These are phyloP conservation scores for Mycena filopes DNA, from an alignment of 768 basidiomycete genomes.

Conservation along the genomic window DNA sequence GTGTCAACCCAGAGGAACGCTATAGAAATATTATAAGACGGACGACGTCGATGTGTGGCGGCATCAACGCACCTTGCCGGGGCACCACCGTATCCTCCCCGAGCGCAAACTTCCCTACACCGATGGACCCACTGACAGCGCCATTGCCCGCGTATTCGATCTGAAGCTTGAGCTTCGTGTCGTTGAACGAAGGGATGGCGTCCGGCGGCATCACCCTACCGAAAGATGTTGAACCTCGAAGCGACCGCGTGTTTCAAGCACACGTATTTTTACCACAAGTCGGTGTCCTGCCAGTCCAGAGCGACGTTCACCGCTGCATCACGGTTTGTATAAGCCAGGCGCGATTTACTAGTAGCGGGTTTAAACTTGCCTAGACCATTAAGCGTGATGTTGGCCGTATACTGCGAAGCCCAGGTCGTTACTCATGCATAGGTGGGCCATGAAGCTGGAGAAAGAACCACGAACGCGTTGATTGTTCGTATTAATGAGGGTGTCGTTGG, in stretches of 20 bases:
- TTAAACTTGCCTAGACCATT: conserved; percentile 25
- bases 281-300: conserved; percentile 28
- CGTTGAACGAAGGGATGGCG: conserved; percentile 28
- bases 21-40: not conserved
- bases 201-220: conserved; percentile 30
- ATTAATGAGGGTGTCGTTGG: conserved; percentile 21
- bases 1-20: conserved; percentile 27
- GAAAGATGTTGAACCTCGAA: not conserved
- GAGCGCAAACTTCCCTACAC: conserved; percentile 27
- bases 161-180: conserved; percentile 22
- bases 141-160: conserved; percentile 26
- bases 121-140: conserved; percentile 25
- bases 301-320: conserved; percentile 27
- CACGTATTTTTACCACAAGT: conserved; percentile 22
- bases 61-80: conserved; percentile 18
- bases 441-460: not conserved
- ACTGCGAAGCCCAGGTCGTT: not conserved
- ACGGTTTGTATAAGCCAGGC: not conserved
- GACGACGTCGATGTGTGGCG: not conserved
- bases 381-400: conserved; percentile 32
- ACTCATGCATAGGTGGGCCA: not conserved
- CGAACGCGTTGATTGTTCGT: conserved; percentile 27
- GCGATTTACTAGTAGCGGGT: no score
- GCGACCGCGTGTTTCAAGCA: not conserved
- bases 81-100: conserved; percentile 13